Percentiles rank a stretch among this genome's conserved stretches.
Conservation (phyloP, 202 grass and related monocot species). For the Setaria viridis region DNA sequence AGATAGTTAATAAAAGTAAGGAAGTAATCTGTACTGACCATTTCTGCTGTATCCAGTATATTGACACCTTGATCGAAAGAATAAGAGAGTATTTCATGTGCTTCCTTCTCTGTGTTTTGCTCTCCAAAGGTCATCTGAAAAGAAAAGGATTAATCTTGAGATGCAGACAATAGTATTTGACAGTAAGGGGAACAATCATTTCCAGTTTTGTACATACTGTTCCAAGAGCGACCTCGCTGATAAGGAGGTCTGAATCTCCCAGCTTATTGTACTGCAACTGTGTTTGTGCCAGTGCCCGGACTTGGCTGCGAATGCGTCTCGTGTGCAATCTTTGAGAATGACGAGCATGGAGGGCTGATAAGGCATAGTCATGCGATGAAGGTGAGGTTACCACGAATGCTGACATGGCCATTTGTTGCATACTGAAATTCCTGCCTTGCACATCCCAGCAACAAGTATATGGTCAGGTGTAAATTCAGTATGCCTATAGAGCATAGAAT, state of each 20-base stretch:
- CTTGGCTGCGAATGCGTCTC: background rate
- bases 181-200: background rate
- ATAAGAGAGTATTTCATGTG: conserved; percentile 72
- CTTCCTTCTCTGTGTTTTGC: conserved; percentile 95
- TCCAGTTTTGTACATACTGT: conserved; percentile 56
- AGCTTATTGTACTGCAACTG: conserved; percentile 72
- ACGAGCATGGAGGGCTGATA: background rate
- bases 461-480: background rate
- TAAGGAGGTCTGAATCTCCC: conserved; percentile 82
- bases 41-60: conserved; percentile 79
- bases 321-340: conserved; percentile 20
- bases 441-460: conserved; percentile 3
- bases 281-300: conserved; percentile 34
- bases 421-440: conserved; percentile 41
- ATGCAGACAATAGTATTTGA: background rate
- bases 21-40: conserved; percentile 47
- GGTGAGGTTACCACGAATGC: conserved; percentile 24
- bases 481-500: background rate
- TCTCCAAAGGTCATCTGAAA: conserved; percentile 94
- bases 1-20: background rate
- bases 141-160: conserved; percentile 4
- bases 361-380: background rate
- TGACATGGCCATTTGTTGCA: conserved; percentile 48
- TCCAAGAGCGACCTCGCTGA: conserved; percentile 86
- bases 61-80: conserved; percentile 78